These are phyloP conservation scores for Triticum turgidum DNA, from an alignment of 176 grass and related monocot genomes.

Conservation along the genomic window DNA sequence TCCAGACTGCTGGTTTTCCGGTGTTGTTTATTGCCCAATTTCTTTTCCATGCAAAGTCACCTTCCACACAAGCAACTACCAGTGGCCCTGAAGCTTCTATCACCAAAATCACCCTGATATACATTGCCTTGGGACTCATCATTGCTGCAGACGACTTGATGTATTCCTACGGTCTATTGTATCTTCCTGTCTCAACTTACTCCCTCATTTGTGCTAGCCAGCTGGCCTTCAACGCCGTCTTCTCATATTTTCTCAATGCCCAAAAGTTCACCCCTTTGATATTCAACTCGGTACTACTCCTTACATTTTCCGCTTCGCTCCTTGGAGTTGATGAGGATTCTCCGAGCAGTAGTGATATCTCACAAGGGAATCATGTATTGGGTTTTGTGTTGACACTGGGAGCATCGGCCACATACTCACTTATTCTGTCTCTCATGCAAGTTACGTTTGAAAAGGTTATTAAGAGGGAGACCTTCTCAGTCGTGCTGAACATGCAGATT, in stretches of 20 bases:
- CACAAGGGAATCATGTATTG: conserved; percentile 46
- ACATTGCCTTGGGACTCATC: conserved; percentile 69
- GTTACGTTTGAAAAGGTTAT: conserved; percentile 82
- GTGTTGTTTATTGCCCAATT: conserved; percentile 54
- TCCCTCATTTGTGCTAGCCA: conserved; percentile 93
- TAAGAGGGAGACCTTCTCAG: conserved; percentile 69
- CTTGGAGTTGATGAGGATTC: conserved; percentile 62
- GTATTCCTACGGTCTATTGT: conserved; percentile 90
- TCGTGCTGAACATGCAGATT: conserved; percentile 74
- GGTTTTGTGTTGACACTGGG: conserved; percentile 75
- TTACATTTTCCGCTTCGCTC: conserved; percentile 78
- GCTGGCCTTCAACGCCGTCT: conserved; percentile 85
- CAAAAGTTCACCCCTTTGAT: conserved; percentile 78
- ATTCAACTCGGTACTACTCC: conserved; percentile 74
- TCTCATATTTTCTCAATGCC: conserved; percentile 80
- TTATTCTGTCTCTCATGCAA: conserved; percentile 96
- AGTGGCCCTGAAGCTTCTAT: conserved; percentile 27
- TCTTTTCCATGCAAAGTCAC: conserved; percentile 42
- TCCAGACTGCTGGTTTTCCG: conserved; percentile 73
- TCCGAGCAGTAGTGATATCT: conserved; percentile 24
- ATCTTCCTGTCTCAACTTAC: conserved; percentile 89
- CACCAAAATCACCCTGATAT: conserved; percentile 61
- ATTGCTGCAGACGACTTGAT: conserved; percentile 81
- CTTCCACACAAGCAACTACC: conserved; percentile 22
- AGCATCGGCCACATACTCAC: conserved; percentile 80